Evolutionary conservation across 805 yeast genomes (phyloP).

Genomic region (Nematodospora valgi): DNA sequence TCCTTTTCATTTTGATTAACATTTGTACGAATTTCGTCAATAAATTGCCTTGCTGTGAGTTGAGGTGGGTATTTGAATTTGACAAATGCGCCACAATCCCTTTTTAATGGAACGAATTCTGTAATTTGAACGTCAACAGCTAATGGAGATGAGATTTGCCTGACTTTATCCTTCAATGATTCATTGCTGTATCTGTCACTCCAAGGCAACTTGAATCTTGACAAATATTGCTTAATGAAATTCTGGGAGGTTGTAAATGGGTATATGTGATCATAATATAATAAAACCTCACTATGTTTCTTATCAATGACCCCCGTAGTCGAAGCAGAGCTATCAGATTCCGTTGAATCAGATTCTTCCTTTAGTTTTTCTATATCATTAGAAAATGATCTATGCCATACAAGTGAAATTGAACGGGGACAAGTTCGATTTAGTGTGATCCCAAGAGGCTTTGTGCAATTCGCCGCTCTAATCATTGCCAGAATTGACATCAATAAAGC

Average conservation of each 20-base stretch:
- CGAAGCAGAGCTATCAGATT: slow-evolving; percentile 29
- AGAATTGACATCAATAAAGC: too few relatives aligned
- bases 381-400: slow-evolving; percentile 10
- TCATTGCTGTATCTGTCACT: slow-evolving; percentile 12
- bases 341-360: slow-evolving; percentile 25
- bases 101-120: slow-evolving; percentile 62
- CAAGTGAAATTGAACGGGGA: too few relatives aligned
- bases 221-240: slow-evolving; percentile 17
- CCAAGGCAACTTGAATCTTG: slow-evolving; percentile 15
- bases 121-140: slow-evolving; percentile 41
- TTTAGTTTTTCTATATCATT: slow-evolving; percentile 32
- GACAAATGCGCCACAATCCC: slow-evolving; percentile 95
- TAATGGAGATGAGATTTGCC: slow-evolving; percentile 20
- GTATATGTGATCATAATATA: slow-evolving; percentile 36
- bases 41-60: slow-evolving; percentile 48
- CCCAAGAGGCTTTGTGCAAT: too few relatives aligned
- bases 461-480: too few relatives aligned
- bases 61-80: slow-evolving; percentile 61
- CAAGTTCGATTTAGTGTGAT: too few relatives aligned
- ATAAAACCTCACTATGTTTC: slow-evolving; percentile 26
- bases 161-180: slow-evolving; percentile 17
- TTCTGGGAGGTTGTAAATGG: slow-evolving; percentile 26
- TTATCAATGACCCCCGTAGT: slow-evolving; percentile 42
- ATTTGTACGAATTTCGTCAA: slow-evolving; percentile 48
- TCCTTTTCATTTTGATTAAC: slow-evolving; percentile 20